phyloP scores from a whole-genome alignment of 1,284 basidiomycete species.

The Ustanciosporium gigantosporum region DNA sequence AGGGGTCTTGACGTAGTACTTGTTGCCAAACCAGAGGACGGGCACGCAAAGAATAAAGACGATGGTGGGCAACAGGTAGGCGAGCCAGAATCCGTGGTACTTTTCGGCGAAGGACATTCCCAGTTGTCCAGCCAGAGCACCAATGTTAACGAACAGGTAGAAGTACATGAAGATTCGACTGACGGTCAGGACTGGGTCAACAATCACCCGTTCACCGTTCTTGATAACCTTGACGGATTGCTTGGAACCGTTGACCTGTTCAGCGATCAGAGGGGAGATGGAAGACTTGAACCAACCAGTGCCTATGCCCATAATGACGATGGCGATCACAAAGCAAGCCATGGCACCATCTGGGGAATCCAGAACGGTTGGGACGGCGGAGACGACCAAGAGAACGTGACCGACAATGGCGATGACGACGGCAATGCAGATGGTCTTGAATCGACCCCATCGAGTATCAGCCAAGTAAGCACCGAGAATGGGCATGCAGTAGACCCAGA shows the following conservation, averaged over 20 bases:
- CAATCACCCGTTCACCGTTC: slow-evolving; percentile 75
- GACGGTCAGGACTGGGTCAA: slow-evolving; percentile 75
- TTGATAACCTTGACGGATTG: slow-evolving; percentile 61
- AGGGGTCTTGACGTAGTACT: slow-evolving; percentile 71
- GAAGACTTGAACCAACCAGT: slow-evolving; percentile 77
- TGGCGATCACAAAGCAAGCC: slow-evolving; percentile 67
- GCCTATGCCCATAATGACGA: slow-evolving; percentile 63
- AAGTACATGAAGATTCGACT: slow-evolving; percentile 57
- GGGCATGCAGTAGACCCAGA: slow-evolving; percentile 56
- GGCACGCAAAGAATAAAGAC: slow-evolving; percentile 66
- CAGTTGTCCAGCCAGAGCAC: slow-evolving; percentile 60
- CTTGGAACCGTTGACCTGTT: slow-evolving; percentile 62
- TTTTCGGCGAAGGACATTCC: slow-evolving; percentile 62
- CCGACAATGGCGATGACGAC: slow-evolving; percentile 62
- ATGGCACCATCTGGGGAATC: slow-evolving; percentile 66
- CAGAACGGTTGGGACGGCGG: slow-evolving; percentile 74
- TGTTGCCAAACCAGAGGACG: slow-evolving; percentile 71
- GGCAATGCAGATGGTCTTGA: slow-evolving; percentile 63
- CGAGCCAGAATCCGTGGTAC: slow-evolving; percentile 62
- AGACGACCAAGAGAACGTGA: slow-evolving; percentile 75
- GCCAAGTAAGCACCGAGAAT: slow-evolving; percentile 61
- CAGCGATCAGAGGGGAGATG: slow-evolving; percentile 61
- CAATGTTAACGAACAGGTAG: slow-evolving; percentile 60
- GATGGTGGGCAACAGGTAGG: slow-evolving; percentile 64
- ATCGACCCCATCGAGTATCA: slow-evolving; percentile 63